Evolutionary conservation across 2,329 filamentous ascomycete species (phyloP), one percentile per base, ranked within the genome.

Genomic region (Colletotrichum musicola): DNA sequence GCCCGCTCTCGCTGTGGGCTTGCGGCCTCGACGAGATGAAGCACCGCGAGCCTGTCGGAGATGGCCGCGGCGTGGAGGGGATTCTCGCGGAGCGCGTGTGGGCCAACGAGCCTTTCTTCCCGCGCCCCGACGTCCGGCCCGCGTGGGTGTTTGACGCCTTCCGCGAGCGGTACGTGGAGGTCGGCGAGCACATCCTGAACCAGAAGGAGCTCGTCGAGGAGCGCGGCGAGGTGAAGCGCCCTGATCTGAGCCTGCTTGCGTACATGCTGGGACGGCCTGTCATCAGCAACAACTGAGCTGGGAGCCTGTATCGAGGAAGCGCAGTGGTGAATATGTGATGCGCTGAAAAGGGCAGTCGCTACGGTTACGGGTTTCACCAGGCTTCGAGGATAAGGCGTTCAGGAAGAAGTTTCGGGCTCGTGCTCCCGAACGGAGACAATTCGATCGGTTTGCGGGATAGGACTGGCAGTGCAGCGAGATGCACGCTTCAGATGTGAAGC

Each of bases 21-120:
- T 38, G 58, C 38, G 51, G 59, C 1, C 25, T 57, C 20, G 64
- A 57, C 2, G 16, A 22, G n/a, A 66, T 66, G 63, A n/a, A n/a
- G 22, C 22, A 25, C 22, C 22, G 22, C 22, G 22, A 25, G 5
- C 30, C 18, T 3, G 14, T 66, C 9, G 14, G n/a, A 20, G n/a
- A 9, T 18, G 35, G 46, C 44, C 13, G 40, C 25, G 16, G 16
- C 40, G 13, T 42, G 10, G 40, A 42, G 40, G 62, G 54, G 18
- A 40, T 62, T 4, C 49, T 30, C 3, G 63, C 42, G 9, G 44
- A 10, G 13, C 35, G 25, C 4, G 49, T 66, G 49, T 61, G 54
- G 64, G 44, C 38, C 27, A 63, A 57, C 53, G 53, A 63, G 59
- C 59, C 49, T 10, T 63, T 51, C 59, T 67, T 57, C 20, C 64